Percentiles rank a stretch among this genome's conserved stretches.
These are phyloP conservation scores for Trypanosoma grayi DNA, from an alignment of 208 protist genomes.

Conservation along the genomic window DNA sequence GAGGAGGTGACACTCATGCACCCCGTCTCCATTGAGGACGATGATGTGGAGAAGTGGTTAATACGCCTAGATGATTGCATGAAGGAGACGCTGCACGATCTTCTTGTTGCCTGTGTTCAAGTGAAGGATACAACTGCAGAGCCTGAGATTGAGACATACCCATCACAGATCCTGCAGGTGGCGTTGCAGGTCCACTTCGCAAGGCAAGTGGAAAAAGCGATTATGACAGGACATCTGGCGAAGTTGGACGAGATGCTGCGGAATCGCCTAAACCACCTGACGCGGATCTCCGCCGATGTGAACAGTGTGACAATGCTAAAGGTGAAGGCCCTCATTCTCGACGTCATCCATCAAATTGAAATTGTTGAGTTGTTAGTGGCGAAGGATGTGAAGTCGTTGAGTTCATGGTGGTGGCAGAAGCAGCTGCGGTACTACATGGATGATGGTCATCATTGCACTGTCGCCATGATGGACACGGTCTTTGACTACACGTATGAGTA, in stretches of 20 bases:
- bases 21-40: slow-evolving; percentile 79
- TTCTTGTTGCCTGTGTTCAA: slow-evolving; percentile 57
- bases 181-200: slow-evolving; percentile 87
- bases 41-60: slow-evolving; percentile 94
- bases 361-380: slow-evolving; percentile 84
- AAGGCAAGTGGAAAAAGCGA: slow-evolving; percentile 53
- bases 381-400: slow-evolving; percentile 39
- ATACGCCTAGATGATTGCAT: slow-evolving; percentile 84
- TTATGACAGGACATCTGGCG: slow-evolving; percentile 34
- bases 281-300: slow-evolving; percentile 39
- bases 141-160: slow-evolving; percentile 56
- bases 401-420: slow-evolving; percentile 96
- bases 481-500: slow-evolving; percentile 97
- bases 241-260: slow-evolving; percentile 31
- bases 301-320: slow-evolving; percentile 61
- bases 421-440: slow-evolving; percentile 95
- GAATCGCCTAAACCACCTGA: slow-evolving; percentile 69
- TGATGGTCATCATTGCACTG: slow-evolving; percentile 52
- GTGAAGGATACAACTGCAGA: slow-evolving; percentile 41
- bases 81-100: slow-evolving; percentile 75
- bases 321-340: slow-evolving; percentile 94
- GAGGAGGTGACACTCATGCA: slow-evolving; percentile 76
- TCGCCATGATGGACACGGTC: slow-evolving; percentile 91
- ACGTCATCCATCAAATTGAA: slow-evolving; percentile 96
- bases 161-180: slow-evolving; percentile 89